A percentile compares a stretch with the other conserved stretches of the same genome.
phyloP scores from a whole-genome alignment of 2,329 filamentous ascomycete species.

The Juglanconis oblonga region DNA sequence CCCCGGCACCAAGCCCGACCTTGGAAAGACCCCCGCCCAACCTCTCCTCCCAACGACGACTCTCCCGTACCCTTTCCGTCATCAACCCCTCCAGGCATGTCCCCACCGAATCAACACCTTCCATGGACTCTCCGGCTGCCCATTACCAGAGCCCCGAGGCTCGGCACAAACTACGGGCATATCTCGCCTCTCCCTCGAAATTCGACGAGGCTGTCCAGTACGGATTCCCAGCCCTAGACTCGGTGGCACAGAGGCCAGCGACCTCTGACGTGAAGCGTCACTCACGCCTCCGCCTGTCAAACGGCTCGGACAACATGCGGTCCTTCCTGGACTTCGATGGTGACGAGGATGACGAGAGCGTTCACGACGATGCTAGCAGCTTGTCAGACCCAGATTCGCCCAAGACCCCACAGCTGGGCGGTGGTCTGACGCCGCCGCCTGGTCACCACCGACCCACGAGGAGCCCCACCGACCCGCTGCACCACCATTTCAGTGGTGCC shows the following conservation, averaged over 20 bases:
- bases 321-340: constrained; percentile 53
- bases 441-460: constrained; percentile 26
- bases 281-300: constrained; percentile 25
- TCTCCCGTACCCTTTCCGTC: constrained; percentile 54
- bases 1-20: constrained; percentile 23
- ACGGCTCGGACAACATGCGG: constrained; percentile 48
- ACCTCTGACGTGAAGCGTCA: constrained; percentile 24
- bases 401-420: constrained; percentile 51
- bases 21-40: constrained; percentile 18
- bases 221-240: constrained; percentile 72
- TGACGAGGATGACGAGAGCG: constrained; percentile 27
- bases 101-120: constrained; percentile 43
- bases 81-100: constrained; percentile 45
- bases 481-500: constrained; percentile 10
- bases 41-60: constrained; percentile 40
- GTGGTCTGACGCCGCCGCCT: constrained; percentile 21
- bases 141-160: constrained; percentile 92
- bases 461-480: constrained; percentile 25
- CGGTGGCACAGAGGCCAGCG: constrained; percentile 28
- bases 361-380: constrained; percentile 52
- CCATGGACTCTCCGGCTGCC: constrained; percentile 68
- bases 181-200: constrained; percentile 84
- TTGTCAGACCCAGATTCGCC: constrained; percentile 58
- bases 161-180: constrained; percentile 78
- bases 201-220: constrained; percentile 96